Evolutionary conservation across 768 basidiomycete species (phyloP).

Genomic region (Leucogyrophana mollusca): DNA sequence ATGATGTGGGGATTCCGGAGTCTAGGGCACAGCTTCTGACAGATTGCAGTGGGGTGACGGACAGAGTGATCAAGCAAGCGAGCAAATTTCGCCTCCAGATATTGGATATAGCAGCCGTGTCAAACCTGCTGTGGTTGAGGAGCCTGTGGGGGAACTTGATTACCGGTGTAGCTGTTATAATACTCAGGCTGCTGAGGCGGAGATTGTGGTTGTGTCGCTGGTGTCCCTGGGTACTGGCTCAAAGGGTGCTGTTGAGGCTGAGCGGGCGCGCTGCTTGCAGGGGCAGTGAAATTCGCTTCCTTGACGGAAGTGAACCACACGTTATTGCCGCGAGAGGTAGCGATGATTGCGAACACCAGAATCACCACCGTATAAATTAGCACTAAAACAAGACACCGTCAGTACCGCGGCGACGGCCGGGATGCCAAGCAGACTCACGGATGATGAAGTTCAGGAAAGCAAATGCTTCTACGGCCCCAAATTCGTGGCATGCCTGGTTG

Average conservation of each 20-base stretch:
- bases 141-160: too few relatives aligned
- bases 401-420: too few relatives aligned
- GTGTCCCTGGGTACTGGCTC: conserved; percentile 12
- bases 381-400: conserved; percentile 20
- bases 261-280: conserved; percentile 4
- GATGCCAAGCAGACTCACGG: conserved; percentile 17
- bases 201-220: conserved; percentile 1
- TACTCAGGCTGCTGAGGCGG: not conserved
- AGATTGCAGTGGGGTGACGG: too few relatives aligned
- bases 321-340: conserved; percentile 24
- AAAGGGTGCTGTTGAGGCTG: conserved; percentile 14
- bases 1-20: too few relatives aligned
- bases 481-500: conserved; percentile 24
- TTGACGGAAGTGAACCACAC: conserved; percentile 35
- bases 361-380: conserved; percentile 28
- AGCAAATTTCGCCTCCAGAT: too few relatives aligned
- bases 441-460: conserved; percentile 35
- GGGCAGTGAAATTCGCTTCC: conserved; percentile 20
- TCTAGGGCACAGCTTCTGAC: too few relatives aligned
- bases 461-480: conserved; percentile 32
- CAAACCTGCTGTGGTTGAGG: too few relatives aligned
- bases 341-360: conserved; percentile 21
- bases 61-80: too few relatives aligned
- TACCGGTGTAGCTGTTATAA: not conserved
- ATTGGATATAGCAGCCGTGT: too few relatives aligned